Evolutionary conservation across 768 basidiomycete species (phyloP).

Genomic region (Candolleomyces eurysporus): DNA sequence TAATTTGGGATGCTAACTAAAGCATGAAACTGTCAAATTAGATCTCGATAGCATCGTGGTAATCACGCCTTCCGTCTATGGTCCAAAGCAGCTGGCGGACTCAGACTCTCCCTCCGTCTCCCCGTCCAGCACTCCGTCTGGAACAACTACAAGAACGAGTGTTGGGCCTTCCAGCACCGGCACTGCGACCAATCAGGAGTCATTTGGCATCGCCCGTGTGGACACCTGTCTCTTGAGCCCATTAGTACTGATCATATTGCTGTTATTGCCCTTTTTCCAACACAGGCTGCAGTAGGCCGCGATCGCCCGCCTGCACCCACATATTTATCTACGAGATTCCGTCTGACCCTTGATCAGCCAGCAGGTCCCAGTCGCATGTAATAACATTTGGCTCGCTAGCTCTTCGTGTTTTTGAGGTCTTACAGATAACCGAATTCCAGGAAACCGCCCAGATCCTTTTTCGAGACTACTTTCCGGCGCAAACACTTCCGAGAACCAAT

Average conservation of each 20-base stretch:
- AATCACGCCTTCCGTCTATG: constrained; percentile 41
- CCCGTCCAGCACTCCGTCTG: constrained; percentile 3
- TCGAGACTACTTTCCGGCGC: no score
- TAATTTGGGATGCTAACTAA: neutral
- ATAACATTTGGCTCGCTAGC: no score
- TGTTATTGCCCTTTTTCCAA: neutral
- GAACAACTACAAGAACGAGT: neutral
- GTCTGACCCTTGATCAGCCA: no score
- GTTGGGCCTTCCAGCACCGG: neutral
- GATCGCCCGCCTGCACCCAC: no score
- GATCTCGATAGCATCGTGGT: constrained; percentile 46
- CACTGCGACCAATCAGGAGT: neutral
- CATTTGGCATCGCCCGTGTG: neutral
- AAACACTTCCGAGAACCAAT: no score
- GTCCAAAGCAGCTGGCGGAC: constrained; percentile 29
- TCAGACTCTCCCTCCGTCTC: constrained; percentile 21
- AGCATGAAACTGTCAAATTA: constrained; percentile 9
- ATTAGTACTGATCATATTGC: neutral
- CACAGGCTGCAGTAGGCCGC: neutral
- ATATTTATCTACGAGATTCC: no score
- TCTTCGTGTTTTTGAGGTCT: no score
- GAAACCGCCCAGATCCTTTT: no score
- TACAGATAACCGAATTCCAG: no score
- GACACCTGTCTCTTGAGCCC: neutral
- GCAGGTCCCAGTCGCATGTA: neutral